Evolutionary conservation across 2,329 filamentous ascomycete genomes (phyloP).

Genomic region (Pseudocercospora eumusae): DNA sequence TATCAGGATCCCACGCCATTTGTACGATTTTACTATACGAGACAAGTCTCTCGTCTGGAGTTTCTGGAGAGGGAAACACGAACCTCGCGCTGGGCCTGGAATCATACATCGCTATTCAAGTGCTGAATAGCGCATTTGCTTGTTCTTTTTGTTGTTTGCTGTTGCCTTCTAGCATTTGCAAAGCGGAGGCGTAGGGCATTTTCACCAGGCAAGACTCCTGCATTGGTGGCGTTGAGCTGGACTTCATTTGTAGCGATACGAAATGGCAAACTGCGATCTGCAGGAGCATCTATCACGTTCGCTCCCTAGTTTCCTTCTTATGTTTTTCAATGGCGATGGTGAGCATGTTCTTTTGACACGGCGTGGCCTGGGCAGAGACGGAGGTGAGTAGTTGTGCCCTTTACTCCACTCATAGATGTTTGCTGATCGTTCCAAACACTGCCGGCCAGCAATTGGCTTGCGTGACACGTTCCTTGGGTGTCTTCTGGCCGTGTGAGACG

Average conservation of each 20-base stretch:
- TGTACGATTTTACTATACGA: neutral
- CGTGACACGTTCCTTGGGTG: neutral
- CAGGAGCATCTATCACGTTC: neutral
- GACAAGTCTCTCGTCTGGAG: constrained; percentile 4
- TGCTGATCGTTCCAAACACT: neutral
- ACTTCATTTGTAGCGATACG: neutral
- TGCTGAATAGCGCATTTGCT: constrained; percentile 34
- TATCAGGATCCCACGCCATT: neutral
- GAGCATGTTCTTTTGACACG: too few species aligned
- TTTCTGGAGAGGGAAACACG: neutral
- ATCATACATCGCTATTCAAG: constrained; percentile 33
- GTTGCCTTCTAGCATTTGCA: constrained; percentile 7
- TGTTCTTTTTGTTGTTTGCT: constrained; percentile 9
- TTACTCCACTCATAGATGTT: neutral
- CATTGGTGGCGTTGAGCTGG: neutral
- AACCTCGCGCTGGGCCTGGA: constrained; percentile 2
- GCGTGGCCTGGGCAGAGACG: too few species aligned
- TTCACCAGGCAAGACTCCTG: neutral
- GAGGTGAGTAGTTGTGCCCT: neutral
- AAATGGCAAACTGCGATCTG: neutral
- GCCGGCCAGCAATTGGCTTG: neutral
- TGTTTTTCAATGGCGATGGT: too few species aligned
- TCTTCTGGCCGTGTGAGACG: neutral
- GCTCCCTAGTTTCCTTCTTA: neutral
- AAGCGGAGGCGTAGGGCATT: constrained; percentile 14